These are phyloP conservation scores for Fonsecaea pugnacius DNA, from an alignment of 2,329 filamentous ascomycete genomes.

Conservation along the genomic window DNA sequence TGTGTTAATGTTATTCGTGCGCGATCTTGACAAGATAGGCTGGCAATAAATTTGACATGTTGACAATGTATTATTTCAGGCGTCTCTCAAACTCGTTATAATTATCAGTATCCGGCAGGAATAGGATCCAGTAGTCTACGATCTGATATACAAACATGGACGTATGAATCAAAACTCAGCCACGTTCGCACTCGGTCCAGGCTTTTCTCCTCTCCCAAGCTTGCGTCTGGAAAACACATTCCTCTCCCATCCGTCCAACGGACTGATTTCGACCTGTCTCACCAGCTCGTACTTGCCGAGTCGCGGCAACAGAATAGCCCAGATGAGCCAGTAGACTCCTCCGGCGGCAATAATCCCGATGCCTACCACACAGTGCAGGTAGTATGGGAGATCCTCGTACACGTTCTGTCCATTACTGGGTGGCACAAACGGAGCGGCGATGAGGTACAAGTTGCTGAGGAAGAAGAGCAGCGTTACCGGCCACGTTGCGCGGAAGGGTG, in stretches of 20 bases:
- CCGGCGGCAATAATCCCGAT: constrained; percentile 56
- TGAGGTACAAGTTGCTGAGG: constrained; percentile 58
- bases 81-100: too few species aligned
- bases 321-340: constrained; percentile 58
- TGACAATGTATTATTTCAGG: too few species aligned
- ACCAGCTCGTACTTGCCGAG: constrained; percentile 57
- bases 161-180: neutral
- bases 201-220: neutral
- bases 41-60: too few species aligned
- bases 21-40: too few species aligned
- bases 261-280: constrained; percentile 59
- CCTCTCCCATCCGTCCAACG: constrained; percentile 65
- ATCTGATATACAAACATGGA: neutral
- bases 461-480: constrained; percentile 59
- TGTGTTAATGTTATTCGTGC: too few species aligned
- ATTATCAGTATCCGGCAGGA: too few species aligned
- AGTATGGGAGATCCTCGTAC: constrained; percentile 60
- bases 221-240: constrained; percentile 51
- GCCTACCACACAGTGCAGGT: constrained; percentile 59
- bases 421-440: constrained; percentile 58
- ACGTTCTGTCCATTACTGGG: constrained; percentile 54
- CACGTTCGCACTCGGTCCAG: neutral
- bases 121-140: neutral
- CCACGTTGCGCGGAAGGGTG: constrained; percentile 55
- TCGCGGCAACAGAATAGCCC: constrained; percentile 55